phyloP scores from a whole-genome alignment of 345 rosid genomes.

The Kernera saxatilis region DNA sequence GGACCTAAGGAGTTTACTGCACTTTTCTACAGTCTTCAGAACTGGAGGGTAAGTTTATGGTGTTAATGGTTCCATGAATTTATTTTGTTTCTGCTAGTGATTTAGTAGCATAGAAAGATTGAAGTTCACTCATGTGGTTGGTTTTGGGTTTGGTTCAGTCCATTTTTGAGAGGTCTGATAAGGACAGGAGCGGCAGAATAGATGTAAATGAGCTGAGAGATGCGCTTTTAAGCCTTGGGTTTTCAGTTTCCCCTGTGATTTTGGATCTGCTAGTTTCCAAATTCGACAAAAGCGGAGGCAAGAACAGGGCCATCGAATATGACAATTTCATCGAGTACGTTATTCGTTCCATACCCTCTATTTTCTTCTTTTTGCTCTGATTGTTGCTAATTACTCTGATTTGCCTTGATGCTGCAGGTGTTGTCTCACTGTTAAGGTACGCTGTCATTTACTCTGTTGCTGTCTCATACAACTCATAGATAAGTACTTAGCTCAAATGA shows the following conservation, averaged over 20 bases:
- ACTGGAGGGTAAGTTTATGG: slow-evolving; percentile 66
- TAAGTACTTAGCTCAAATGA: background rate
- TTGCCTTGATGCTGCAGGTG: slow-evolving; percentile 59
- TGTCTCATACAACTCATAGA: background rate
- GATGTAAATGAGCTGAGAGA: slow-evolving; percentile 77
- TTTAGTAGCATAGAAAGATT: background rate
- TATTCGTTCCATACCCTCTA: background rate
- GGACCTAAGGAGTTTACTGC: slow-evolving; percentile 83
- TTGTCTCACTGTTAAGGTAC: slow-evolving; percentile 93
- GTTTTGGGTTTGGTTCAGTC: slow-evolving; percentile 33
- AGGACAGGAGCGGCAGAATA: slow-evolving; percentile 84
- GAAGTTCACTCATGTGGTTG: background rate
- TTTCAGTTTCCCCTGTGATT: slow-evolving; percentile 56
- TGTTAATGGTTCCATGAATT: background rate
- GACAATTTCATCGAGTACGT: slow-evolving; percentile 94
- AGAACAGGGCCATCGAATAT: slow-evolving; percentile 67
- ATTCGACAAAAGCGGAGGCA: slow-evolving; percentile 80
- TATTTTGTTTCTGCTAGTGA: background rate
- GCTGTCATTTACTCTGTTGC: background rate
- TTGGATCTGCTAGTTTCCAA: slow-evolving; percentile 76
- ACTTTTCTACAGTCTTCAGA: slow-evolving; percentile 91
- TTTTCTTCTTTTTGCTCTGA: background rate
- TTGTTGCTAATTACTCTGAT: background rate
- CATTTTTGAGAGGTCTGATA: slow-evolving; percentile 76
- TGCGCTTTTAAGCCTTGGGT: slow-evolving; percentile 76